A percentile compares a stretch with the other conserved stretches of the same genome.
Evolutionary conservation across 345 rosid species (phyloP).

Genomic region (Sisymbrium irio): DNA sequence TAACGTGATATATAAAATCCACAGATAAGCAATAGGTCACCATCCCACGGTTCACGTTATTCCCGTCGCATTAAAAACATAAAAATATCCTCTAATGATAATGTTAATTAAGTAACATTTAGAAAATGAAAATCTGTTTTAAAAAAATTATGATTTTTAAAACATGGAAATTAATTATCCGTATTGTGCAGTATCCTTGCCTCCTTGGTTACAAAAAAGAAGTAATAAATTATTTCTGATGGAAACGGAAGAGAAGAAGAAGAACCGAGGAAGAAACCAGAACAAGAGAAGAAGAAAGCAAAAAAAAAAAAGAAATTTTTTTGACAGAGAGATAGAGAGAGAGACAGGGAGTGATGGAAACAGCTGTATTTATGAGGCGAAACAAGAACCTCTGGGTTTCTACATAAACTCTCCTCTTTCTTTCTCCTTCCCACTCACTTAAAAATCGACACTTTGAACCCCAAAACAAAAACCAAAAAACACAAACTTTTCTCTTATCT

Average conservation of each 20-base stretch:
- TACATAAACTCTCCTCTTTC: constrained; percentile 28
- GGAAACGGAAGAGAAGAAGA: neutral
- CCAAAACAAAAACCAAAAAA: neutral
- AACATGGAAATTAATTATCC: neutral
- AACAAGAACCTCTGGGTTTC: constrained; percentile 29
- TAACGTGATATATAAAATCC: constrained; percentile 31
- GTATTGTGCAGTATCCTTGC: neutral
- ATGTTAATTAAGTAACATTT: neutral
- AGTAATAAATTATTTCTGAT: constrained; percentile 3
- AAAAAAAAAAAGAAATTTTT: neutral
- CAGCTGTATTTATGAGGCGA: constrained; percentile 31
- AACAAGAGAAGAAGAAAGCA: constrained; percentile 14
- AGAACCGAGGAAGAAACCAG: constrained; percentile 19
- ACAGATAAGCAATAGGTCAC: constrained; percentile 34
- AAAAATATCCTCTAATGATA: constrained; percentile 2
- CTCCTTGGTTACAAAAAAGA: constrained; percentile 4
- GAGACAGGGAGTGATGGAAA: constrained; percentile 35
- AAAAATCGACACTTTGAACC: neutral
- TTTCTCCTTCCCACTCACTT: neutral
- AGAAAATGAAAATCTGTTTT: neutral
- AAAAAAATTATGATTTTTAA: neutral
- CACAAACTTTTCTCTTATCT: neutral
- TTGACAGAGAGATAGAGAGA: neutral
- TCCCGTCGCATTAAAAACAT: constrained; percentile 20
- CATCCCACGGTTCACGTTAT: constrained; percentile 38